Base-by-base conservation (phyloP, 208 protist genomes). In the Crithidia fasciculata region DNA sequence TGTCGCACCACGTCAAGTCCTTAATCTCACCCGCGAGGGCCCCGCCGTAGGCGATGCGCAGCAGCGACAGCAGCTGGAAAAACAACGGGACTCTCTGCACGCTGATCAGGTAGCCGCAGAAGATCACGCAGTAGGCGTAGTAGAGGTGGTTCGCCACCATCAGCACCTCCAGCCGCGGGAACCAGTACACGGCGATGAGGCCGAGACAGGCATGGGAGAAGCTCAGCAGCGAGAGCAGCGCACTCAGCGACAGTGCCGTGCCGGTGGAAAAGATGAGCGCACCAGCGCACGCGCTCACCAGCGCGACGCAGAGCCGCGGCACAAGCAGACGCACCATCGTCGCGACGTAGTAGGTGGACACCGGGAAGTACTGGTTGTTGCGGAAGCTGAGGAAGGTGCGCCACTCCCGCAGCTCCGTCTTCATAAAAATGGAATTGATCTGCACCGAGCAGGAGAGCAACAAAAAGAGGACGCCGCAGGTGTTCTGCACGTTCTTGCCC, bases 51-150 rank as follows among this genome's bases (percentile, higher is more conserved):
- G 76, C 82, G 50, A 83, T 71, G 2, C 85, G 78, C 5, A 90
- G 54, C 40, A 90, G 8, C 18, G 85, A 87, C 36, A 87, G 58
- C 18, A 66, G 37, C 54, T 80, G 56, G 16, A 90, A 77, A 8
- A 85, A 47, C 10, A 49, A 9, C 5, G 85, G 85, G 15, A 88
- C 53, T 6, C 50, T 66, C 43, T 63, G n/a, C n/a, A 85, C 19
- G 58, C 71, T 84, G n/a, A 91, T 60, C 9, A 91, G 56, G 62
- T 78, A 88, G 18, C 83, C 83, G 56, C 76, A 81, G 58, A 84
- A 68, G 52, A 88, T 82, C 6, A 81, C 83, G 67, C 82, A 86
- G 74, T 87, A 87, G 47, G 59, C 80, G 68, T 87, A 84, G 64
- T 87, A 86, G 40, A 76, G 0, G 59, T 80, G 69, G 28, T 85